Evolutionary conservation across 208 protist species (phyloP), one percentile per base, ranked within the genome.

Genomic region (Crithidia thermophila): DNA sequence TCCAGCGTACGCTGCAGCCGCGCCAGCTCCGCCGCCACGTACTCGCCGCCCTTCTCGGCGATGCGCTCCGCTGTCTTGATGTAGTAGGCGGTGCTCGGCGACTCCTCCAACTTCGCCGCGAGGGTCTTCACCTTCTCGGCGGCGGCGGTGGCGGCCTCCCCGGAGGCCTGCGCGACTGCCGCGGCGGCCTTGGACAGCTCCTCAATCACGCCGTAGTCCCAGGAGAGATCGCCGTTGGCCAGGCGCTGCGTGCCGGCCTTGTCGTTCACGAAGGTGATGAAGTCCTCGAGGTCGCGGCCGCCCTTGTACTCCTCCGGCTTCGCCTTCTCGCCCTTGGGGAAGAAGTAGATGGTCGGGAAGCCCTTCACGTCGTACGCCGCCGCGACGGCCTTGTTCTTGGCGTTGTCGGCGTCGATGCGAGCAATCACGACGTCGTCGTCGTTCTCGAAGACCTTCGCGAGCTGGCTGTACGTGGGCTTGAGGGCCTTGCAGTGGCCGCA

Each of bases 401-500:
- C 31, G 16, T 90, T 71, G 52, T 82, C 69, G 7, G 74, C 85
- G 51, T 97, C 64, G 62, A 90, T 28, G 49, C 74, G 69, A 20
- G 79, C 93, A 37, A 97, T 80, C n/a, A 88, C 63, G 2, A 95
- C 47, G 52, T 93, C 80, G 43, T 88, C 67, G n/a, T 95, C 86
- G 25, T 75, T 67, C 30, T 70, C 57, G 56, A 71, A 89, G 18
- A 82, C 59, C 33, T 67, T 73, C 2, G 84, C 84, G 8, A 95
- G 60, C 28, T 70, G 23, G 27, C 81, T 85, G 65, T 81, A 86
- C 13, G 78, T 63, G 5, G 75, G 80, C 50, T 82, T 84, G 11
- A 98, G 65, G 42, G 64, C 58, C 79, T 98, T 95, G 84, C 96
- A 98, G 75, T 98, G 90, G 13, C 82, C 77, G 40, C 85, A 94